Evolutionary conservation across 2,329 filamentous ascomycete genomes (phyloP).

Genomic region (Diplodia scrobiculata): DNA sequence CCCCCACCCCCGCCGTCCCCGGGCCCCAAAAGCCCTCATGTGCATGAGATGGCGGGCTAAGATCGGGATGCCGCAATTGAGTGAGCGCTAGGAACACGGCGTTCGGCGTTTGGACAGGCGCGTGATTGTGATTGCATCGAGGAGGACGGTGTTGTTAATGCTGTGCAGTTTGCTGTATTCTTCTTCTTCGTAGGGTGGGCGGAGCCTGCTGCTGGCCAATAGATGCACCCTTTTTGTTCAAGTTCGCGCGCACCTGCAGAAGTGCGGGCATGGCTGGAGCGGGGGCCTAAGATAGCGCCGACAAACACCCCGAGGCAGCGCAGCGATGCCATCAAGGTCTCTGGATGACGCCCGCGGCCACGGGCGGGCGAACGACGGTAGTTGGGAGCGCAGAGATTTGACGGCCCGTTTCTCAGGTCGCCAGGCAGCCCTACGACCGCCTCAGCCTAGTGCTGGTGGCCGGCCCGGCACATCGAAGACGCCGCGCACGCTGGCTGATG

Average conservation of each 20-base stretch:
- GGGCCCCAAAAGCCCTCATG: too few species aligned
- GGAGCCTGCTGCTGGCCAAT: conserved; percentile 6
- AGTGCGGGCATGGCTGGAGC: conserved; percentile 5
- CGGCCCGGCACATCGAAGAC: conserved; percentile 11
- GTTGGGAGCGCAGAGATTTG: conserved; percentile 5
- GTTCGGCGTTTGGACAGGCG: not conserved
- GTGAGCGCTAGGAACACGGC: not conserved
- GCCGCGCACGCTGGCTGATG: conserved; percentile 12
- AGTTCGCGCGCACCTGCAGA: conserved; percentile 1
- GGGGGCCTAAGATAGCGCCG: conserved; percentile 12
- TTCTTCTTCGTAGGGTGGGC: not conserved
- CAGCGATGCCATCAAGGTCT: conserved; percentile 12
- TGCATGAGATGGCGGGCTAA: conserved; percentile 29
- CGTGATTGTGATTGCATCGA: not conserved
- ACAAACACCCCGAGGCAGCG: not conserved
- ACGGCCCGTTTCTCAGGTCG: conserved; percentile 9
- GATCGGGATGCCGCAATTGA: not conserved
- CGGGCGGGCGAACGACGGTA: not conserved
- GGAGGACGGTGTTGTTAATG: not conserved
- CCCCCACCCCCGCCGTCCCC: too few species aligned
- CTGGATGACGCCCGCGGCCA: not conserved
- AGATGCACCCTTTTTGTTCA: conserved; percentile 15
- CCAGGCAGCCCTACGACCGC: conserved; percentile 14
- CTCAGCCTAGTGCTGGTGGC: not conserved
- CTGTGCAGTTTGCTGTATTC: not conserved